Conservation (phyloP, 345 rosid genomes). For the Bruguiera parviflora region DNA sequence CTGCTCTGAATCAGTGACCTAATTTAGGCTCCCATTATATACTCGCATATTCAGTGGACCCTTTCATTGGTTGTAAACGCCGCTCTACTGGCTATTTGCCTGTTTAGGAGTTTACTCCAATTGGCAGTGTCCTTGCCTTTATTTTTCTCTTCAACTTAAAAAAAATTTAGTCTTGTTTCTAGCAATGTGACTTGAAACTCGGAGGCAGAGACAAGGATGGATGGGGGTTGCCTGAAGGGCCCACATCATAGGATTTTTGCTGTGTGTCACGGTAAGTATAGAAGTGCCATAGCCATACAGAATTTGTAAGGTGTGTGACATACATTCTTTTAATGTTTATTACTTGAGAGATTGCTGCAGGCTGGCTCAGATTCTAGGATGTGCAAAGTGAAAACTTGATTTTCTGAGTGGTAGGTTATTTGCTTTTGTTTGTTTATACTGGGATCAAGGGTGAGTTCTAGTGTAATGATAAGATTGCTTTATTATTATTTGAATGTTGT, state of each 20-base stretch:
- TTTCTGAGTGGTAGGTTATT: slow-evolving; percentile 17
- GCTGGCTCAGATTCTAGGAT: not conserved
- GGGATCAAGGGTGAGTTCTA: no score
- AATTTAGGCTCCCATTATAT: not conserved
- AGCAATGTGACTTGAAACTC: slow-evolving; percentile 2
- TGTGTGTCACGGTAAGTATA: slow-evolving; percentile 1
- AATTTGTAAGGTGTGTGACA: slow-evolving; percentile 10
- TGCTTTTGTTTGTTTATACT: not conserved
- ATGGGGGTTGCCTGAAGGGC: slow-evolving; percentile 3
- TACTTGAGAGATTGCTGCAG: not conserved
- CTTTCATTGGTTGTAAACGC: not conserved
- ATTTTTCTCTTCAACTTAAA: not conserved
- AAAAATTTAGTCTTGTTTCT: not conserved
- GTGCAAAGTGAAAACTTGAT: not conserved
- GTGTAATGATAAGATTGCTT: no score
- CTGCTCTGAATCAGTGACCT: not conserved
- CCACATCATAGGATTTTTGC: slow-evolving; percentile 2
- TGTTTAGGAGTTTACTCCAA: slow-evolving; percentile 11
- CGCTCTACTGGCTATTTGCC: not conserved
- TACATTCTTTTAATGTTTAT: not conserved
- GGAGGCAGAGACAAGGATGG: slow-evolving; percentile 2
- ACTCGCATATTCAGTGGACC: no score
- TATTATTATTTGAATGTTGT: no score
- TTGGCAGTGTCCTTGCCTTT: not conserved
- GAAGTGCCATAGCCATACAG: slow-evolving; percentile 1